phyloP scores from a whole-genome alignment of 2,329 filamentous ascomycete species.

The Pseudogymnoascus sp. region DNA sequence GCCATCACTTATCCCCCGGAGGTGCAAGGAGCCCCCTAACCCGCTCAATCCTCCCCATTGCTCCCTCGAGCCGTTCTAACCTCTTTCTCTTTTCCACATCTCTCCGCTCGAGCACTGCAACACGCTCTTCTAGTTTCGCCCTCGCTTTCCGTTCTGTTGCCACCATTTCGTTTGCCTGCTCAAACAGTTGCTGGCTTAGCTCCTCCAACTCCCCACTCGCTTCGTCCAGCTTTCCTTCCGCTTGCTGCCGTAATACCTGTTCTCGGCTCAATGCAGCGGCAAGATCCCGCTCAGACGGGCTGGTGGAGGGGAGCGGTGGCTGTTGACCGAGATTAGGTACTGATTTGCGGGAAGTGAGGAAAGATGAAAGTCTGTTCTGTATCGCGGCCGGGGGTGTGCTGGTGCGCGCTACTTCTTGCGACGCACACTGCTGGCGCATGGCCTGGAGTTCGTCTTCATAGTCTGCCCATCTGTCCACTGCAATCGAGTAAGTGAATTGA shows the following conservation, averaged over 20 bases:
- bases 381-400: slow-evolving; percentile 24
- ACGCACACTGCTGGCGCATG: slow-evolving; percentile 39
- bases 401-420: slow-evolving; percentile 35
- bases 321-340: slow-evolving; percentile 31
- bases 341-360: slow-evolving; percentile 44
- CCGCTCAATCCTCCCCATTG: slow-evolving; percentile 62
- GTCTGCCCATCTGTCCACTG: slow-evolving; percentile 61
- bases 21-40: slow-evolving; percentile 51
- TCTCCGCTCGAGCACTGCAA: slow-evolving; percentile 59
- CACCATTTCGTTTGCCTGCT: slow-evolving; percentile 84
- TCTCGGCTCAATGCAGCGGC: slow-evolving; percentile 58
- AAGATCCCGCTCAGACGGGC: slow-evolving; percentile 39
- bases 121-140: slow-evolving; percentile 62
- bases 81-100: slow-evolving; percentile 63
- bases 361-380: slow-evolving; percentile 33
- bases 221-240: slow-evolving; percentile 59
- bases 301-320: slow-evolving; percentile 16
- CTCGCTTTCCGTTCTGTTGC: slow-evolving; percentile 64
- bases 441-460: slow-evolving; percentile 70
- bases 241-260: slow-evolving; percentile 56
- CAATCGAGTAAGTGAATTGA: slow-evolving; percentile 18
- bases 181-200: slow-evolving; percentile 65
- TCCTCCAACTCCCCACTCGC: slow-evolving; percentile 72
- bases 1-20: neutral
- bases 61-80: slow-evolving; percentile 63